Conservation (phyloP, 345 rosid species). For the Lepidium aucheri region DNA sequence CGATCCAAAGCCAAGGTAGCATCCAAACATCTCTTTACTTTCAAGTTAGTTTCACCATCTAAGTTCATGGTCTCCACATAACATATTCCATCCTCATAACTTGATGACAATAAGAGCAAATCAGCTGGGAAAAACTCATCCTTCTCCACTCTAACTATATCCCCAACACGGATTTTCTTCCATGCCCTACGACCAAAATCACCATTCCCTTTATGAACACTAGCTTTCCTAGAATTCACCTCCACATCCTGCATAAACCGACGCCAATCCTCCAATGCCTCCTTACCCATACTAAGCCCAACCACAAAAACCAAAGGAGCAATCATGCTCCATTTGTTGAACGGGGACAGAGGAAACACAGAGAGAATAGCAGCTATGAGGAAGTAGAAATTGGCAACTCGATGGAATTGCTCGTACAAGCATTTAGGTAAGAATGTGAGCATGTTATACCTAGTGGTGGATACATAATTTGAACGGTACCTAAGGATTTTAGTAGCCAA, state of each 20-base stretch:
- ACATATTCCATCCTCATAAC: slow-evolving; percentile 74
- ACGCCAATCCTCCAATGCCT: slow-evolving; percentile 72
- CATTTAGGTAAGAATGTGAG: slow-evolving; percentile 58
- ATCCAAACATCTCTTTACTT: slow-evolving; percentile 58
- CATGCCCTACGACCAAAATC: slow-evolving; percentile 38
- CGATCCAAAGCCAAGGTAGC: slow-evolving; percentile 35
- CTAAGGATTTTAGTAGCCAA: slow-evolving; percentile 32
- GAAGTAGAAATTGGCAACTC: slow-evolving; percentile 72
- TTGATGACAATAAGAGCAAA: slow-evolving; percentile 56
- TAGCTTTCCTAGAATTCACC: slow-evolving; percentile 42
- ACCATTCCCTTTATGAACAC: slow-evolving; percentile 40
- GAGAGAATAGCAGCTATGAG: slow-evolving; percentile 51
- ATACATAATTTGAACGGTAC: slow-evolving; percentile 43
- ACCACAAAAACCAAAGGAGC: slow-evolving; percentile 57
- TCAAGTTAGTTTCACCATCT: slow-evolving; percentile 75
- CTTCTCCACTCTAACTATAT: slow-evolving; percentile 50
- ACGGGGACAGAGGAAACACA: slow-evolving; percentile 38
- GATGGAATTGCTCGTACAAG: slow-evolving; percentile 70
- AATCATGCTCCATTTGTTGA: slow-evolving; percentile 37
- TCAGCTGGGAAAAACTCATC: slow-evolving; percentile 62
- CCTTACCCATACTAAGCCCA: slow-evolving; percentile 67
- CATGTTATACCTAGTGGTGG: slow-evolving; percentile 56
- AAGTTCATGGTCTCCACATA: slow-evolving; percentile 85
- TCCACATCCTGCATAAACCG: slow-evolving; percentile 41
- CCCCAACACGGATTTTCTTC: slow-evolving; percentile 56